Conservation (phyloP, 371 early-diverging fungal species). For the Mortierella sp. region DNA sequence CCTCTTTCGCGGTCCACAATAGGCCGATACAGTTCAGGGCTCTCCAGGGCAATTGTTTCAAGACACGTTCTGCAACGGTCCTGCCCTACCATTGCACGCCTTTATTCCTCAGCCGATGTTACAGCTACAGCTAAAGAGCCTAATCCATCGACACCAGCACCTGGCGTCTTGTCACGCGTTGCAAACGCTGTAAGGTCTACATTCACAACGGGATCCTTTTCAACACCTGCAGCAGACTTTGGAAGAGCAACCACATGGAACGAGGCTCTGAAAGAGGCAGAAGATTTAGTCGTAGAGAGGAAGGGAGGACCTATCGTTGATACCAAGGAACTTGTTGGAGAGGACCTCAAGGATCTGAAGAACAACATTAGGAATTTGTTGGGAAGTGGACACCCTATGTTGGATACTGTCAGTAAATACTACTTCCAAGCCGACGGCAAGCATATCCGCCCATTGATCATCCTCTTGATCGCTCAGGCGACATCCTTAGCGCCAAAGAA, state of each 20-base stretch:
- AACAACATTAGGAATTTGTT: constrained; percentile 89
- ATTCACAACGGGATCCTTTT: constrained; percentile 55
- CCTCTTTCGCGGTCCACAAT: constrained; percentile 14
- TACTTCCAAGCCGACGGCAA: constrained; percentile 93
- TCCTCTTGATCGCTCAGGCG: constrained; percentile 91
- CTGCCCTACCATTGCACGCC: constrained; percentile 17
- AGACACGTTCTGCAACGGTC: constrained; percentile 6
- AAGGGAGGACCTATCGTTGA: constrained; percentile 64
- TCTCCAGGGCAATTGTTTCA: constrained; percentile 13
- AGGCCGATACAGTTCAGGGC: constrained; percentile 12
- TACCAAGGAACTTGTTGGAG: constrained; percentile 75
- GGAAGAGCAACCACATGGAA: constrained; percentile 61
- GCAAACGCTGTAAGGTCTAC: constrained; percentile 54
- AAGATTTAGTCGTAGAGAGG: constrained; percentile 60
- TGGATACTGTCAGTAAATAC: constrained; percentile 89
- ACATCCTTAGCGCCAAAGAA: constrained; percentile 76
- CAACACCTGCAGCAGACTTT: constrained; percentile 45
- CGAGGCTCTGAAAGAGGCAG: constrained; percentile 68
- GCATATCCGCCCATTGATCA: constrained; percentile 92
- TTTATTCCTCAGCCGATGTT: constrained; percentile 29
- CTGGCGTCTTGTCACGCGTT: constrained; percentile 42
- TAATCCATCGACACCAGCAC: constrained; percentile 9
- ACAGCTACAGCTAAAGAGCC: constrained; percentile 12
- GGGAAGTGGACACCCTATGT: constrained; percentile 87
- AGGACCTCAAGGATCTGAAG: constrained; percentile 86